These are phyloP conservation scores for Coemansia guatemalensis DNA, from an alignment of 192 early-diverging fungal genomes.

Conservation along the genomic window DNA sequence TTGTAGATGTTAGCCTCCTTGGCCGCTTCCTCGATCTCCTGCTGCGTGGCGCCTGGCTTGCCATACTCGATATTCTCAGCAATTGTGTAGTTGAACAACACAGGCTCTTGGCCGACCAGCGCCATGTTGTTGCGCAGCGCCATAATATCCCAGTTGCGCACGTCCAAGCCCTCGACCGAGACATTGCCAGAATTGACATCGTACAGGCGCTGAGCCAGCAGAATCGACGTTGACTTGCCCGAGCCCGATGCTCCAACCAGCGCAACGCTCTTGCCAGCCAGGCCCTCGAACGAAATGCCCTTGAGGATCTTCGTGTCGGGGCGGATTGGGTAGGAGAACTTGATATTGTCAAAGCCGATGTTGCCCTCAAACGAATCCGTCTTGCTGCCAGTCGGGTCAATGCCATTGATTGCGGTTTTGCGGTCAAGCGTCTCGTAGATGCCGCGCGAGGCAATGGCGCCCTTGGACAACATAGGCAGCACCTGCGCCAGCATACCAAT, in stretches of 20 bases:
- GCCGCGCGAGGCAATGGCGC: slow-evolving; percentile 72
- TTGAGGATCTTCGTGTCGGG: slow-evolving; percentile 63
- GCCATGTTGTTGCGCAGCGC: slow-evolving; percentile 74
- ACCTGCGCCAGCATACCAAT: slow-evolving; percentile 60
- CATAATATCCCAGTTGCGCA: slow-evolving; percentile 63
- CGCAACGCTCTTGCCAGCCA: slow-evolving; percentile 73
- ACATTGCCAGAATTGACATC: slow-evolving; percentile 60
- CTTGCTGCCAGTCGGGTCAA: slow-evolving; percentile 52
- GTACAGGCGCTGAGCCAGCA: slow-evolving; percentile 75
- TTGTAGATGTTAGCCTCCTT: slow-evolving; percentile 67
- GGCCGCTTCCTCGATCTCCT: slow-evolving; percentile 62
- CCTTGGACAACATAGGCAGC: slow-evolving; percentile 74
- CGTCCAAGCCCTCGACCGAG: slow-evolving; percentile 32
- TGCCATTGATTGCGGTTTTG: slow-evolving; percentile 57
- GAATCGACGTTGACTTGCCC: slow-evolving; percentile 73
- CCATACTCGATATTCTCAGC: slow-evolving; percentile 86
- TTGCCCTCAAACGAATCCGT: slow-evolving; percentile 61
- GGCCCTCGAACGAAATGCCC: slow-evolving; percentile 56
- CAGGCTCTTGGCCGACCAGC: slow-evolving; percentile 88
- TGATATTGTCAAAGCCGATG: slow-evolving; percentile 47
- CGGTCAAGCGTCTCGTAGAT: slow-evolving; percentile 79
- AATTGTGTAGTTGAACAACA: slow-evolving; percentile 84
- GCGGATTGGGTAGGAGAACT: slow-evolving; percentile 68
- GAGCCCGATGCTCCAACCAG: slow-evolving; percentile 83
- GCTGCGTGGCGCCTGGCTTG: slow-evolving; percentile 57